phyloP scores from a whole-genome alignment of 495 filamentous ascomycete genomes.

The Neurospora tetraspora region DNA sequence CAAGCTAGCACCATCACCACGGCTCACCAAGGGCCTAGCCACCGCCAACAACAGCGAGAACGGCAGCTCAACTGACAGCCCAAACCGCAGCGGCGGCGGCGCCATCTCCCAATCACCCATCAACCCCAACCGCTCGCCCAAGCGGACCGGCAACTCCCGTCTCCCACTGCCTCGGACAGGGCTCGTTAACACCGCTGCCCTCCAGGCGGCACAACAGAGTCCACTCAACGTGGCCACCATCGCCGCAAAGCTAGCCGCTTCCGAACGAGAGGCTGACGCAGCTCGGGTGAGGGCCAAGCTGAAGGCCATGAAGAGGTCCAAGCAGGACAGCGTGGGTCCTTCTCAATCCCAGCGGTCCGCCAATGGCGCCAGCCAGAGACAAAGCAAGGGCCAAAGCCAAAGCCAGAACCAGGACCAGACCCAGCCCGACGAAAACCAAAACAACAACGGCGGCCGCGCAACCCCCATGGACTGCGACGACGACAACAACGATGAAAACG shows the following conservation, averaged over 20 bases:
- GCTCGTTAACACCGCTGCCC: slow-evolving; percentile 8
- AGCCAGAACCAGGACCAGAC: background rate
- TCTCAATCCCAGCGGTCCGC: slow-evolving; percentile 2
- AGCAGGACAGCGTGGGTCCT: slow-evolving; percentile 3
- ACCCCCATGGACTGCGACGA: background rate
- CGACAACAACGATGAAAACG: slow-evolving; percentile 3
- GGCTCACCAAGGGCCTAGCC: background rate
- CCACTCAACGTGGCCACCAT: slow-evolving; percentile 44
- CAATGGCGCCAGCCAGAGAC: background rate
- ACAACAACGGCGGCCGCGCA: slow-evolving; percentile 3
- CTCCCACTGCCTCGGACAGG: slow-evolving; percentile 28
- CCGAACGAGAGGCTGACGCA: slow-evolving; percentile 46
- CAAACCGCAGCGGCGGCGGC: slow-evolving; percentile 2
- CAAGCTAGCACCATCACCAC: background rate
- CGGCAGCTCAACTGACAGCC: slow-evolving; percentile 7
- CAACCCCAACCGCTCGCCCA: slow-evolving; percentile 10
- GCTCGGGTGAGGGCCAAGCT: slow-evolving; percentile 46
- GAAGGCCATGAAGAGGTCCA: slow-evolving; percentile 30
- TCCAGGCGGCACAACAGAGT: slow-evolving; percentile 34
- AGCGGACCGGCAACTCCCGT: slow-evolving; percentile 24
- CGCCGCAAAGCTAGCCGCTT: slow-evolving; percentile 44
- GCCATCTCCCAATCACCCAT: slow-evolving; percentile 2
- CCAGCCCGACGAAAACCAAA: background rate
- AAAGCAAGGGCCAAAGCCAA: slow-evolving; percentile 1
- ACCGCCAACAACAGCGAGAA: slow-evolving; percentile 3